Conservation (phyloP, 2,329 filamentous ascomycete species). For the Lachnum nothofagi region DNA sequence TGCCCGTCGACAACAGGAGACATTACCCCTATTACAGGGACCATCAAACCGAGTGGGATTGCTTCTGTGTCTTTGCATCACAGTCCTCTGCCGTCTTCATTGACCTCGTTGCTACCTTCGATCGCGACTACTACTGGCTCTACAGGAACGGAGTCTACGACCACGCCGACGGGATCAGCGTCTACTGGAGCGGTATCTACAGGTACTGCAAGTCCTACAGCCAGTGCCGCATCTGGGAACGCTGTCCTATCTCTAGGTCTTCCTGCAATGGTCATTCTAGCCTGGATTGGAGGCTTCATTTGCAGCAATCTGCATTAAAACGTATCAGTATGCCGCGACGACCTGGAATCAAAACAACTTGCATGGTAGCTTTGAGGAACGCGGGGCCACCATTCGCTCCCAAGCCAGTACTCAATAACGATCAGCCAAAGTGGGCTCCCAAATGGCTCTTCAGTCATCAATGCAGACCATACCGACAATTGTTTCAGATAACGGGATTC, state of each 20-base stretch:
- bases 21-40: neutral
- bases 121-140: neutral
- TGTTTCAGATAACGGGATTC: too few relatives aligned
- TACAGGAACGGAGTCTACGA: neutral
- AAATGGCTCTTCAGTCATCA: too few relatives aligned
- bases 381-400: too few relatives aligned
- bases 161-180: too few relatives aligned
- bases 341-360: too few relatives aligned
- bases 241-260: too few relatives aligned
- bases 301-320: neutral
- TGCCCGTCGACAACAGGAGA: neutral
- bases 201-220: neutral
- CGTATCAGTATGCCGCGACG: neutral
- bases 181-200: too few relatives aligned
- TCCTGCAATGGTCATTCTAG: constrained; percentile 1
- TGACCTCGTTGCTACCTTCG: neutral
- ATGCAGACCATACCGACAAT: too few relatives aligned
- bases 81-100: neutral
- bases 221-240: too few relatives aligned
- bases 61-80: neutral
- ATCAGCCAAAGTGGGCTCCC: too few relatives aligned
- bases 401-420: too few relatives aligned
- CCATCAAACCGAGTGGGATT: neutral
- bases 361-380: too few relatives aligned
- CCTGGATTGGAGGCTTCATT: constrained; percentile 5